These are phyloP conservation scores for Penicillium cinerascens DNA, from an alignment of 495 filamentous ascomycete genomes.

Conservation along the genomic window DNA sequence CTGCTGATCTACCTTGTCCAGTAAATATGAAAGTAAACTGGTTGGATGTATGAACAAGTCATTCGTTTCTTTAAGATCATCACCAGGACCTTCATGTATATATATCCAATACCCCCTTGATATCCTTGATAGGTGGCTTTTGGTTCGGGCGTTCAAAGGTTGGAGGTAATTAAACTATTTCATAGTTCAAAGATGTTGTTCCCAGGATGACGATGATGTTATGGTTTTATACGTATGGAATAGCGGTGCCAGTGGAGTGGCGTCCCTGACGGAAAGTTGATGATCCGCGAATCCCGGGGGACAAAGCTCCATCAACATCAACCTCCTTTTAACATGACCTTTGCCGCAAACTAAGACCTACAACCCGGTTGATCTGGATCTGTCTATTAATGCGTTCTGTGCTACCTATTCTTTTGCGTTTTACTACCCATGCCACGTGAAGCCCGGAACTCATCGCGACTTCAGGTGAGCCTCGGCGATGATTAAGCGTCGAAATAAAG, in stretches of 20 bases:
- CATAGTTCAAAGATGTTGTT: not conserved
- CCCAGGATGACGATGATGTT: not conserved
- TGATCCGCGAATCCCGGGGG: constrained; percentile 8
- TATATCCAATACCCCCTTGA: constrained; percentile 18
- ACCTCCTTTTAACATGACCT: not conserved
- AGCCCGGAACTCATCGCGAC: constrained; percentile 1
- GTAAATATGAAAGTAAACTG: not conserved
- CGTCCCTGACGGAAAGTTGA: constrained; percentile 10
- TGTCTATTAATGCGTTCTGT: not conserved
- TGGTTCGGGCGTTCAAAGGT: constrained; percentile 6
- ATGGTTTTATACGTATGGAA: not conserved
- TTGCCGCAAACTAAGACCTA: not conserved
- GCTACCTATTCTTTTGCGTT: too few relatives aligned
- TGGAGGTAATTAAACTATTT: constrained; percentile 11
- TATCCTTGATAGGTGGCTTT: constrained; percentile 13
- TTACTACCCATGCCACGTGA: too few relatives aligned
- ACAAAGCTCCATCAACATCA: not conserved
- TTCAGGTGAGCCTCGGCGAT: constrained; percentile 26
- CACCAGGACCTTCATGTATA: constrained; percentile 16
- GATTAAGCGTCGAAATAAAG: constrained; percentile 27
- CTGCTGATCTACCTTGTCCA: constrained; percentile 17
- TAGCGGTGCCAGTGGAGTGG: constrained; percentile 1
- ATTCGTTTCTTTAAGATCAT: constrained; percentile 1
- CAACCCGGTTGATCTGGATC: too few relatives aligned
- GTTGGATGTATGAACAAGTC: constrained; percentile 1